Conservation (phyloP, 75 land plant species). For the Chamaecyparis obtusa region DNA sequence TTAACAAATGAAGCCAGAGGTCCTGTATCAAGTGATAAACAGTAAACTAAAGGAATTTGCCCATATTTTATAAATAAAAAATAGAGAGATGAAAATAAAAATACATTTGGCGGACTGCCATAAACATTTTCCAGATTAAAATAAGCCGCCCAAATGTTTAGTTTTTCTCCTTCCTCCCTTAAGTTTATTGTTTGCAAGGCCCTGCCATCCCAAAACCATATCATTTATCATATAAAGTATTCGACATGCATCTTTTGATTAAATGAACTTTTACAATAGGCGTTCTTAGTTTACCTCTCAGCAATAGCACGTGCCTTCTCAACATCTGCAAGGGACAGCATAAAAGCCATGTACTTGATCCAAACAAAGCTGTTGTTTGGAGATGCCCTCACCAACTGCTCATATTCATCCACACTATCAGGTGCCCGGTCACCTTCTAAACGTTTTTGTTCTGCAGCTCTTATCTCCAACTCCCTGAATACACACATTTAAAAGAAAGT, state of each 20-base stretch:
- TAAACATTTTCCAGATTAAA: constrained; percentile 88
- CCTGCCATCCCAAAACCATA: constrained; percentile 35
- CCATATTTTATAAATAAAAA: not conserved
- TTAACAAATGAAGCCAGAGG: not conserved
- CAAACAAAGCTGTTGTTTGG: constrained; percentile 95
- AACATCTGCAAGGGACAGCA: constrained; percentile 64
- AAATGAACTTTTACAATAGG: not conserved
- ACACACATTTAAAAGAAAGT: constrained; percentile 8
- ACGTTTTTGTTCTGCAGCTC: constrained; percentile 77
- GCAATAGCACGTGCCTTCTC: constrained; percentile 92
- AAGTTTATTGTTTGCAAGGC: constrained; percentile 91
- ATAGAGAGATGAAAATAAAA: not conserved
- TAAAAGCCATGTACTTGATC: constrained; percentile 93
- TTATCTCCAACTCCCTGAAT: constrained; percentile 77
- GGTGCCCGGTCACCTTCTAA: constrained; percentile 59
- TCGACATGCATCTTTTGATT: not conserved
- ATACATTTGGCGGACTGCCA: constrained; percentile 84
- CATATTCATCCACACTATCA: constrained; percentile 81
- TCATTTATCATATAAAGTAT: not conserved
- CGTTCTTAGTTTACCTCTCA: constrained; percentile 61
- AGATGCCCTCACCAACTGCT: constrained; percentile 76
- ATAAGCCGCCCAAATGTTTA: constrained; percentile 91
- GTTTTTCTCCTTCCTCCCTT: constrained; percentile 84
- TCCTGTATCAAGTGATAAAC: not conserved
- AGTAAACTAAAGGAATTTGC: not conserved